Conservation (phyloP, 352 stramenopile species). For the Globisporangium heterothallicum region DNA sequence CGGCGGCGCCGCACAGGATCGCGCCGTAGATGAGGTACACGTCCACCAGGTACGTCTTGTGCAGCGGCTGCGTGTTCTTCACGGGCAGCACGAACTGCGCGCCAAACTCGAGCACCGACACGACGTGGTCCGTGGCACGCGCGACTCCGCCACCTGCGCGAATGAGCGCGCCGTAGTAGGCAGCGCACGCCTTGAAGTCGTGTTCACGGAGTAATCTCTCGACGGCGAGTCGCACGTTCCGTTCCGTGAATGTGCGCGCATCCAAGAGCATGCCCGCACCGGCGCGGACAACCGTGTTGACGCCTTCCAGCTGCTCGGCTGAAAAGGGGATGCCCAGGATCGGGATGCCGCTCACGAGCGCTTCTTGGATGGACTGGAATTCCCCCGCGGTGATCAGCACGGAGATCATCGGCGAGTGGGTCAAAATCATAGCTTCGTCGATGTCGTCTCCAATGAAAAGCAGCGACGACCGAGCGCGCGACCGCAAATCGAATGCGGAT, state of each 20-base stretch:
- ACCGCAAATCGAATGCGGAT: constrained; percentile 49
- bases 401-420: constrained; percentile 27
- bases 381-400: constrained; percentile 58
- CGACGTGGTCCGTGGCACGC: constrained; percentile 50
- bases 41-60: constrained; percentile 83
- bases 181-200: constrained; percentile 31
- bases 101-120: constrained; percentile 52
- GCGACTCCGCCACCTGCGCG: constrained; percentile 45
- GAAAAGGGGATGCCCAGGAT: constrained; percentile 70
- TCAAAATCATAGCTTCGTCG: constrained; percentile 43
- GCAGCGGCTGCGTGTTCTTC: constrained; percentile 58
- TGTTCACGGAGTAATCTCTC: constrained; percentile 34
- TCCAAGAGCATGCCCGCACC: constrained; percentile 46
- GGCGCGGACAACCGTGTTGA: constrained; percentile 51
- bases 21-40: constrained; percentile 81
- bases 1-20: constrained; percentile 77
- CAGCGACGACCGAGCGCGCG: constrained; percentile 34
- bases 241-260: constrained; percentile 26
- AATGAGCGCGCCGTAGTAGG: constrained; percentile 52
- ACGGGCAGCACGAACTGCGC: constrained; percentile 41
- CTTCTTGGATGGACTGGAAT: constrained; percentile 52
- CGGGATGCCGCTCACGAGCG: constrained; percentile 50
- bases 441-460: constrained; percentile 45
- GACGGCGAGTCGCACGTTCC: constrained; percentile 24
- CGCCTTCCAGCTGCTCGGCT: constrained; percentile 65